phyloP scores from a whole-genome alignment of 768 basidiomycete species.

The Auricularia cornea region DNA sequence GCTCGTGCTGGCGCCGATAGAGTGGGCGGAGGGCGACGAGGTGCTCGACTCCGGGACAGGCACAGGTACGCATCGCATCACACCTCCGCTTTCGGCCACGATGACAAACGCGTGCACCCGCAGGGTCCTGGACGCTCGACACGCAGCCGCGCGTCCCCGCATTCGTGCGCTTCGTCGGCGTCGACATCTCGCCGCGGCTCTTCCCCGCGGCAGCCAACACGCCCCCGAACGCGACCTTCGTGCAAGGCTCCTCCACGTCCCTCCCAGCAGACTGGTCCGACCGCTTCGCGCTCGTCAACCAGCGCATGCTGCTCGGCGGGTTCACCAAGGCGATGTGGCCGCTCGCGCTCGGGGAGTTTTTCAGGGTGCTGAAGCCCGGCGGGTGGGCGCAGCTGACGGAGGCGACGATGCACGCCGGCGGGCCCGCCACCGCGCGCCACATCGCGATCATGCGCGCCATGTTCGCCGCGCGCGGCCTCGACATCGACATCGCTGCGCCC shows the following conservation, averaged over 20 bases:
- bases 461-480: neutral
- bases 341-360: constrained; percentile 18
- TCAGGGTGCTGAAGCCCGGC: constrained; percentile 24
- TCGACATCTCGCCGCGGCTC: constrained; percentile 12
- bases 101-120: neutral
- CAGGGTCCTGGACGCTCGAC: neutral
- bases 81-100: neutral
- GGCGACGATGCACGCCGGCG: neutral
- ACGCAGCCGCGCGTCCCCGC: neutral
- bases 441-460: neutral
- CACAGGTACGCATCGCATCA: neutral
- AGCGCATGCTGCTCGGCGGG: constrained; percentile 24
- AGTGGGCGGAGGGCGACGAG: neutral
- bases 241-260: constrained; percentile 15
- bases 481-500: neutral
- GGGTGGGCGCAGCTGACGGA: constrained; percentile 27
- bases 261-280: constrained; percentile 23
- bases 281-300: constrained; percentile 25
- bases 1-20: neutral
- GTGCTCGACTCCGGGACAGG: neutral
- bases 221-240: constrained; percentile 9
- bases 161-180: constrained; percentile 7
- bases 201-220: constrained; percentile 5
- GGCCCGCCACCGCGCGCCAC: neutral
- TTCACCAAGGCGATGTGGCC: constrained; percentile 23